Percentiles rank a stretch among this genome's conserved stretches.
Conservation (phyloP, 331 rosid genomes). For the Ulmus americana region DNA sequence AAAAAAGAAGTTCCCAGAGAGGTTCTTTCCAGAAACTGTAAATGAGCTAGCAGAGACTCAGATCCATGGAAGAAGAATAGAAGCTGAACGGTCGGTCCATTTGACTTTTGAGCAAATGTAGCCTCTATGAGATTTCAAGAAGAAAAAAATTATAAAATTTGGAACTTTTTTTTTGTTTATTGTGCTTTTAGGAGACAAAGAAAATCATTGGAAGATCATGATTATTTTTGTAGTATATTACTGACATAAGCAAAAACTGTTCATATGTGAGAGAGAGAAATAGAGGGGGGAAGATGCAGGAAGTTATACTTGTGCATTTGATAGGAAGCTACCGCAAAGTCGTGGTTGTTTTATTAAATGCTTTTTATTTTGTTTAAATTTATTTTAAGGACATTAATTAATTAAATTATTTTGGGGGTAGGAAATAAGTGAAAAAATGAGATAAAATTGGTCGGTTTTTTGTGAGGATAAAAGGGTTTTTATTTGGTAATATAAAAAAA, state of each 20-base stretch:
- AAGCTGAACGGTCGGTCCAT: constrained; percentile 35
- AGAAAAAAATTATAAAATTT: constrained; percentile 11
- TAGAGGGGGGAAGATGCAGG: constrained; percentile 1
- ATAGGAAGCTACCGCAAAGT: constrained; percentile 3
- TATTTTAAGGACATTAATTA: neutral
- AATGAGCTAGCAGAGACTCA: constrained; percentile 37
- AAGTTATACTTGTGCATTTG: constrained; percentile 29
- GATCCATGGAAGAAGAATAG: constrained; percentile 33
- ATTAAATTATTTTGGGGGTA: neutral
- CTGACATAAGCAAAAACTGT: neutral
- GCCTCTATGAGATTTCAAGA: constrained; percentile 23
- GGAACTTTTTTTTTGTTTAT: constrained; percentile 17
- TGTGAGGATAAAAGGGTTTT: too few relatives aligned
- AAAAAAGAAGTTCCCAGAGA: constrained; percentile 5
- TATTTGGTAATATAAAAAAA: too few relatives aligned
- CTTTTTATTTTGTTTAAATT: constrained; percentile 6
- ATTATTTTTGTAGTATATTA: neutral
- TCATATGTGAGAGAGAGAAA: neutral
- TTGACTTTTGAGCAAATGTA: constrained; percentile 42
- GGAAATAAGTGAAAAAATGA: too few relatives aligned
- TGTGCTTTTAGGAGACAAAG: constrained; percentile 27
- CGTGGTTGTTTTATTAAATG: constrained; percentile 9
- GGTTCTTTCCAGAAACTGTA: constrained; percentile 18
- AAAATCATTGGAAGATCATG: constrained; percentile 40
- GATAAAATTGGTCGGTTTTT: too few relatives aligned